Base-by-base conservation (phyloP, 2,329 filamentous ascomycete genomes). In the Aureobasidium sp. region DNA sequence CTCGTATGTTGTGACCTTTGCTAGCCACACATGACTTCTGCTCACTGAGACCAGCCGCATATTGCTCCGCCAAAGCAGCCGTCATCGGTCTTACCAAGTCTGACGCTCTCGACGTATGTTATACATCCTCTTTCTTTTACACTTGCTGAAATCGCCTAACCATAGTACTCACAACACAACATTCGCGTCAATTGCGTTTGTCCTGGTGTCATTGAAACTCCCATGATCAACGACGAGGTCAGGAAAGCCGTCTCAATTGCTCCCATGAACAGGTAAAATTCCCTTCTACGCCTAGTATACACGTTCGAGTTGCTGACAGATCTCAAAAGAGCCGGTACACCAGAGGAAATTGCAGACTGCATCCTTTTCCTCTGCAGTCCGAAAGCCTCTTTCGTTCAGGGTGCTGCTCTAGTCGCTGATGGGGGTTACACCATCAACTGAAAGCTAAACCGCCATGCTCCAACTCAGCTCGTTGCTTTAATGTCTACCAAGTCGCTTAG, bases 141-240 rank as follows among this genome's bases (percentile, higher is more conserved):
- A 34, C 31, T 34, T 34, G 12, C 31, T 34, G 31, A 12, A 34
- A 34, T 34, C 8, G 12, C 31, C 9, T 34, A 34, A 34, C 11
- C 31, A 9, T 11, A 34, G 31, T 80, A 79, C 64, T 73, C 77
- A 3, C 72, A 76, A 39, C 69, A 79, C 41, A 74, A 75, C 41
- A 79, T 81, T 61, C 67, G 78, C 2, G 61, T 80, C 48, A 80
- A 80, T 58, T 78, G 74, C 57, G 75, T 80, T 14, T 80, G 77
- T 61, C 78, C 77, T 3, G 78, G 78, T 22, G 70, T 79, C 1
- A 78, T 77, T n/a, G 74, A 74, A n/a, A 79, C 77, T 0, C 76
- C 76, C 11, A 76, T 79, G 74, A 78, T 76, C 3, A 70, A 70
- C 42, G 69, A 68, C 22, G 64, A 68, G 5, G 62, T 72, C 14